Evolutionary conservation across 2,329 filamentous ascomycete species (phyloP).

Genomic region (Chaetomiaceae sp.): DNA sequence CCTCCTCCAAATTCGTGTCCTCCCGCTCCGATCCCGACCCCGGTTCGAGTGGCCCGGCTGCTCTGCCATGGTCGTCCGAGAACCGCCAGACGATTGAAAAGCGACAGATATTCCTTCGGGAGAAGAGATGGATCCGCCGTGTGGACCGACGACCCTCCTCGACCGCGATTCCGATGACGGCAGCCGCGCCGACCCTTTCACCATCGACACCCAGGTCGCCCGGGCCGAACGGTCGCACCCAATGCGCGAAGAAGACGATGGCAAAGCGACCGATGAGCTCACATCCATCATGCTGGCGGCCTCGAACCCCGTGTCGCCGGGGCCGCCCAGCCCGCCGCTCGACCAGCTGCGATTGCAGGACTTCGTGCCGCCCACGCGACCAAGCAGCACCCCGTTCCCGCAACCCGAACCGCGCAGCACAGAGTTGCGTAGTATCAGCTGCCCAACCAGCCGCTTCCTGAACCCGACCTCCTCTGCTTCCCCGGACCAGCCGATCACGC

Average conservation of each 20-base stretch:
- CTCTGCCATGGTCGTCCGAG: conserved; percentile 15
- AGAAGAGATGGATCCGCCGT: conserved; percentile 25
- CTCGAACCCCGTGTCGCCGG: conserved; percentile 53
- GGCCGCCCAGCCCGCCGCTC: conserved; percentile 48
- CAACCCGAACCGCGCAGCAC: conserved; percentile 48
- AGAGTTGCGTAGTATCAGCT: conserved; percentile 39
- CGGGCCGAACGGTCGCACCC: conserved; percentile 26
- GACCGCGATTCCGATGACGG: conserved; percentile 9
- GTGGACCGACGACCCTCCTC: conserved; percentile 22
- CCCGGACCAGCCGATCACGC: conserved; percentile 27
- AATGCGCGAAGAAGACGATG: conserved; percentile 35
- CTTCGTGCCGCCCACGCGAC: conserved; percentile 48
- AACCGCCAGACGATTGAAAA: conserved; percentile 10
- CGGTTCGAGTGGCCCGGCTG: neutral
- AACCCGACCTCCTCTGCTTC: conserved; percentile 26
- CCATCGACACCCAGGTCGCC: conserved; percentile 29
- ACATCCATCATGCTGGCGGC: conserved; percentile 43
- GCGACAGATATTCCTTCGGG: neutral
- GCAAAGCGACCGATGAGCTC: conserved; percentile 39
- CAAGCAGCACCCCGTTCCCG: conserved; percentile 58
- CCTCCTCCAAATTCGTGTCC: neutral
- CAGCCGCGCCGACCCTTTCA: conserved; percentile 24
- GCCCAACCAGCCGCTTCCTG: conserved; percentile 32
- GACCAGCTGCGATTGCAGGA: conserved; percentile 44
- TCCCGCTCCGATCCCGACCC: neutral